A percentile compares a stretch with the other conserved stretches of the same genome.
These are phyloP conservation scores for Penicillium freii DNA, from an alignment of 2,329 filamentous ascomycete genomes.

Conservation along the genomic window DNA sequence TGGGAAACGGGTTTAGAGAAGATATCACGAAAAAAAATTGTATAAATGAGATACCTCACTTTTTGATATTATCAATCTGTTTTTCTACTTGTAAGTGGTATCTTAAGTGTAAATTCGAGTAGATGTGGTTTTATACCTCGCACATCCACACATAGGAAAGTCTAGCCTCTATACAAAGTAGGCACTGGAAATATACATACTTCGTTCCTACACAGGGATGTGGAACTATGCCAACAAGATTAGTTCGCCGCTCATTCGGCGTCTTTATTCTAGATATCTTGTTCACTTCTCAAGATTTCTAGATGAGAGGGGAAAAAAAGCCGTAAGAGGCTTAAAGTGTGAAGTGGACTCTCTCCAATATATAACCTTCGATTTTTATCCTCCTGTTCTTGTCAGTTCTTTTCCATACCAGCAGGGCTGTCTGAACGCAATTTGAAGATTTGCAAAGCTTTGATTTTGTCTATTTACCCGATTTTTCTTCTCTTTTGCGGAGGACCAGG, in stretches of 20 bases:
- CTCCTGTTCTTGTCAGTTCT: not conserved
- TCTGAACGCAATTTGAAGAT: slow-evolving; percentile 12
- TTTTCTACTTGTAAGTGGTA: not conserved
- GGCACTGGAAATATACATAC: not conserved
- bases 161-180: not conserved
- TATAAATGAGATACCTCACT: slow-evolving; percentile 26
- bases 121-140: not conserved
- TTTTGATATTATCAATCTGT: slow-evolving; percentile 1
- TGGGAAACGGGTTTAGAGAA: slow-evolving; percentile 25
- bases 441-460: slow-evolving; percentile 27
- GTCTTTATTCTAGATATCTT: too few relatives aligned
- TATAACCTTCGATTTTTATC: not conserved
- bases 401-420: too few relatives aligned
- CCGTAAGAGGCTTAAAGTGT: too few relatives aligned
- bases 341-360: too few relatives aligned
- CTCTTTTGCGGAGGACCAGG: slow-evolving; percentile 13
- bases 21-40: slow-evolving; percentile 20
- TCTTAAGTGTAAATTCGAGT: not conserved
- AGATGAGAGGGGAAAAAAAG: too few relatives aligned
- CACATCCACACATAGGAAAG: not conserved
- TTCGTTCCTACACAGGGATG: not conserved
- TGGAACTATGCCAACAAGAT: not conserved
- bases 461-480: slow-evolving; percentile 27
- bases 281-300: too few relatives aligned
- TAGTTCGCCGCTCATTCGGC: too few relatives aligned